Conservation (phyloP, 176 grass and related monocot genomes). For the Tuctoria greenei region DNA sequence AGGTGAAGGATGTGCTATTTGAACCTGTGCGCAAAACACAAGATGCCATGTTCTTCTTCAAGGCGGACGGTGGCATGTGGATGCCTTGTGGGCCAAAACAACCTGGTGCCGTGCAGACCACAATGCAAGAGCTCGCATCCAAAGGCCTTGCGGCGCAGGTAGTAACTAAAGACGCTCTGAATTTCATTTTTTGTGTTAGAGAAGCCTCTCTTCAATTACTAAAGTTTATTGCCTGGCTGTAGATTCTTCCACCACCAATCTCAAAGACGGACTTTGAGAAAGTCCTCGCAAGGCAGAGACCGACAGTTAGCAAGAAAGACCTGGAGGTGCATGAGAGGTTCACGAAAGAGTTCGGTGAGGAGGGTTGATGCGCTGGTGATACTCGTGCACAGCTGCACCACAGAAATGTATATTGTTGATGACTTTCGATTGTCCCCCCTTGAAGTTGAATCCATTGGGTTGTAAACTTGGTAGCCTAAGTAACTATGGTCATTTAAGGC, state of each 20-base stretch:
- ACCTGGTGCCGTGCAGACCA: slow-evolving; percentile 66
- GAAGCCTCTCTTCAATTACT: not conserved
- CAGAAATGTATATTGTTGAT: too few relatives aligned
- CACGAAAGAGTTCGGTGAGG: slow-evolving; percentile 94
- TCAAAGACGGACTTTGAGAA: slow-evolving; percentile 80
- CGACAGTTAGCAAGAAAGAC: slow-evolving; percentile 89
- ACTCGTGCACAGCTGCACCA: too few relatives aligned
- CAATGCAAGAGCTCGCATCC: slow-evolving; percentile 82
- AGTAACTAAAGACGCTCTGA: not conserved
- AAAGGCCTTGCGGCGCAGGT: slow-evolving; percentile 83
- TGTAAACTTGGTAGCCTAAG: too few relatives aligned
- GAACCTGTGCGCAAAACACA: slow-evolving; percentile 94
- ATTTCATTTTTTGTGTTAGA: not conserved
- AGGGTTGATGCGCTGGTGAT: slow-evolving; percentile 50
- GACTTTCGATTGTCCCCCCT: too few relatives aligned
- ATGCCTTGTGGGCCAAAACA: slow-evolving; percentile 92
- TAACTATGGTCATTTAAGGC: not conserved
- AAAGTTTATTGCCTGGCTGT: not conserved
- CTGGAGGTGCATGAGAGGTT: slow-evolving; percentile 95
- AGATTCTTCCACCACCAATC: slow-evolving; percentile 90
- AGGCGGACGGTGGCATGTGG: slow-evolving; percentile 63
- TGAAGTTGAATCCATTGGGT: too few relatives aligned
- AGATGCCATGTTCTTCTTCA: slow-evolving; percentile 94
- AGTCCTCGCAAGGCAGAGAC: slow-evolving; percentile 76
- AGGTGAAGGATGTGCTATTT: slow-evolving; percentile 97